Conservation (phyloP, 352 stramenopile genomes). For the Aphanomyces astaci region DNA sequence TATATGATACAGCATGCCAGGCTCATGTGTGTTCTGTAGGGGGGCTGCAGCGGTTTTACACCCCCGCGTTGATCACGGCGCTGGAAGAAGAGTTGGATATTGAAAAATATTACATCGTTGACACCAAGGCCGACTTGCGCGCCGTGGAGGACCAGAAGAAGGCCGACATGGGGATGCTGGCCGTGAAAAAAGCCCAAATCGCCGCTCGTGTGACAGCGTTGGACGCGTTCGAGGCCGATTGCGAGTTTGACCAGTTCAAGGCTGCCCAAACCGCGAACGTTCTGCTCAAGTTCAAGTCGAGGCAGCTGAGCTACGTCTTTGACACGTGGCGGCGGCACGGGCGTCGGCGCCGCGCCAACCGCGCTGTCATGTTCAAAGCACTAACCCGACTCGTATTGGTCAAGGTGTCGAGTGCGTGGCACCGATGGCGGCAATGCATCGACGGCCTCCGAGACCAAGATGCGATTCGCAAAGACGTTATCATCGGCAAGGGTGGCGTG, state of each 20-base stretch:
- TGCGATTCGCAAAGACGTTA: not conserved
- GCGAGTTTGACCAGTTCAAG: slow-evolving; percentile 8
- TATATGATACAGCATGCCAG: no score
- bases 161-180: slow-evolving; percentile 40
- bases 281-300: not conserved
- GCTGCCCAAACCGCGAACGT: not conserved
- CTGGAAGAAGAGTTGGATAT: slow-evolving; percentile 80
- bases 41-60: slow-evolving; percentile 66
- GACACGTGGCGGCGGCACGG: not conserved
- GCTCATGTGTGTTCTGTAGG: slow-evolving; percentile 33
- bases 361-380: not conserved
- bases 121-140: slow-evolving; percentile 64
- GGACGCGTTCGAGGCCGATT: slow-evolving; percentile 39
- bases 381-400: not conserved
- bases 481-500: not conserved
- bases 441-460: not conserved
- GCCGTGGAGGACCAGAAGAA: slow-evolving; percentile 64
- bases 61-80: slow-evolving; percentile 57
- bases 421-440: not conserved
- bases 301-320: not conserved
- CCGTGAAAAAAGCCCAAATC: slow-evolving; percentile 31
- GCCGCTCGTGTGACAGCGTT: slow-evolving; percentile 39
- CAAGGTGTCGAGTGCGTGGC: not conserved
- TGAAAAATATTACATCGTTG: slow-evolving; percentile 76
- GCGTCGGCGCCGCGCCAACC: not conserved